Conservation (phyloP, 106 monocot genomes). For the Hemerocallis citrina region DNA sequence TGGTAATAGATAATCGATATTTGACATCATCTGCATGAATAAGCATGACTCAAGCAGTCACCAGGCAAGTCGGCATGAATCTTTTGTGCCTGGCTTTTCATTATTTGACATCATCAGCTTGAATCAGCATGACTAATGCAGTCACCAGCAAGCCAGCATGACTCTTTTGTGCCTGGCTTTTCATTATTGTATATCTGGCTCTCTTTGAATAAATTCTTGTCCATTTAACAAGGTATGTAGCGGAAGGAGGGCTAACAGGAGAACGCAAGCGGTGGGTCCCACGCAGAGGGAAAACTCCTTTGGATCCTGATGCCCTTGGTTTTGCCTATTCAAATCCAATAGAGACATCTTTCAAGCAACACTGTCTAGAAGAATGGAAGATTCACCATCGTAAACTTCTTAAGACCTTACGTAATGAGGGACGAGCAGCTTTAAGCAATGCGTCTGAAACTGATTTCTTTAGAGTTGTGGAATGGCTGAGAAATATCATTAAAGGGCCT, state of each 20-base stretch:
- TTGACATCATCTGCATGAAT: too few species aligned
- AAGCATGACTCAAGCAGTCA: too few species aligned
- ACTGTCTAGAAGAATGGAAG: conserved; percentile 78
- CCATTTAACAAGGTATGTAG: conserved; percentile 54
- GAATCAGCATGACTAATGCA: too few species aligned
- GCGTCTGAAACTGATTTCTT: conserved; percentile 54
- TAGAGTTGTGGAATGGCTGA: conserved; percentile 71
- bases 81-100: too few species aligned
- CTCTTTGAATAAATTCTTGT: background rate
- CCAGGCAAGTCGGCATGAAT: too few species aligned
- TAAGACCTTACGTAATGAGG: conserved; percentile 66
- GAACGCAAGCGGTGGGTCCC: conserved; percentile 99
- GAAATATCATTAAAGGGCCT: conserved; percentile 74
- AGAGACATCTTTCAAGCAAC: conserved; percentile 89
- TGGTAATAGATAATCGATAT: too few species aligned
- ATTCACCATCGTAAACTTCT: conserved; percentile 76
- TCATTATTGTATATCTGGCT: background rate
- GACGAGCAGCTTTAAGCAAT: conserved; percentile 57
- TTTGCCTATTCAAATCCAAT: conserved; percentile 93
- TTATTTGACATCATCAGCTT: conserved; percentile 1
- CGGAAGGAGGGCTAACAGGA: conserved; percentile 95
- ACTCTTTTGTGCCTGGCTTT: background rate
- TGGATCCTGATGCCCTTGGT: conserved; percentile 92
- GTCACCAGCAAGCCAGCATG: too few species aligned
- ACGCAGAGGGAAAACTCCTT: conserved; percentile 78